Evolutionary conservation across 1,284 basidiomycete genomes (phyloP).

Genomic region (Thecaphora frezii): DNA sequence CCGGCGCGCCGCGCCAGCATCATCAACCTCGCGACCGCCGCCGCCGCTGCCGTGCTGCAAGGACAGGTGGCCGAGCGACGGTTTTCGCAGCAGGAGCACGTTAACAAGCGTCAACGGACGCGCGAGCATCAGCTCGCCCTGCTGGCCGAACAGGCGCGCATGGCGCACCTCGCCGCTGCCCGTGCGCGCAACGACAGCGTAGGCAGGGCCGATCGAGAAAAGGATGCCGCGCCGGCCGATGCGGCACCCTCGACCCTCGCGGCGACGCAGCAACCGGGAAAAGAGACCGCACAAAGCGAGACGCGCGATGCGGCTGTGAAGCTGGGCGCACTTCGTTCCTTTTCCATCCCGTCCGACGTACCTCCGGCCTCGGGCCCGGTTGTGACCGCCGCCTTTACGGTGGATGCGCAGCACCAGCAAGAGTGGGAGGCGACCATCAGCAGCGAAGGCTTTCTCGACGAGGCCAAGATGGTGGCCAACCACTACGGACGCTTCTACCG

Average conservation of each 20-base stretch:
- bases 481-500: conserved; percentile 33
- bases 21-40: conserved; percentile 35
- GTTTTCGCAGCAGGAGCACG: conserved; percentile 28
- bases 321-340: no score
- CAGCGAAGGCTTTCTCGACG: conserved; percentile 14
- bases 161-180: conserved; percentile 3
- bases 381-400: neutral
- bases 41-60: conserved; percentile 30
- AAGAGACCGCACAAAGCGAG: no score
- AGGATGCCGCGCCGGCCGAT: no score
- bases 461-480: conserved; percentile 22
- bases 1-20: conserved; percentile 30
- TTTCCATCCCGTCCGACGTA: neutral
- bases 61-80: conserved; percentile 20
- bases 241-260: no score
- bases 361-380: no score
- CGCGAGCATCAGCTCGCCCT: conserved; percentile 29
- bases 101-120: conserved; percentile 17
- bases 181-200: conserved; percentile 5
- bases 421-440: conserved; percentile 6
- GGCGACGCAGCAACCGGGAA: no score
- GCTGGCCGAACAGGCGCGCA: conserved; percentile 36
- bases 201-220: conserved; percentile 1
- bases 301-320: no score
- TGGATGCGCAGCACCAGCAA: conserved; percentile 6